Conservation (phyloP, 2,329 filamentous ascomycete species). For the Emergomyces africanus region DNA sequence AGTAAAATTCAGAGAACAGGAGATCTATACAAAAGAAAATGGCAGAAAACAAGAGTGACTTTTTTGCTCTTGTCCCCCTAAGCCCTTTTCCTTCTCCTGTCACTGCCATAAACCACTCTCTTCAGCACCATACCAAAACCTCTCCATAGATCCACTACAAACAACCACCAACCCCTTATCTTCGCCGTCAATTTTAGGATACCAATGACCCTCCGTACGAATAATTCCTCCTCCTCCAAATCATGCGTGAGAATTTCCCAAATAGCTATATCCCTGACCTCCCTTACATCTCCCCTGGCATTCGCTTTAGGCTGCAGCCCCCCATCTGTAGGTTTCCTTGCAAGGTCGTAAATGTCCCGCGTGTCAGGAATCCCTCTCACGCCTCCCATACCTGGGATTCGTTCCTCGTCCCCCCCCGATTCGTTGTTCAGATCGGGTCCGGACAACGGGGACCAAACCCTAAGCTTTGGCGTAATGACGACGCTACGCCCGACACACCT, state of each 20-base stretch:
- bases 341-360: conserved; percentile 7
- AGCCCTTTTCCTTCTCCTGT: neutral
- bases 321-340: conserved; percentile 10
- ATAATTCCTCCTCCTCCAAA: conserved; percentile 44
- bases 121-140: neutral
- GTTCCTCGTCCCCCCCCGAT: conserved; percentile 14
- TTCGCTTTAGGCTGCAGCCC: conserved; percentile 5
- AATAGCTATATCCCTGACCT: conserved; percentile 31
- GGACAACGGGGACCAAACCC: conserved; percentile 21
- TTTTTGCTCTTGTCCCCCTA: neutral
- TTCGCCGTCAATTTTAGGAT: conserved; percentile 25
- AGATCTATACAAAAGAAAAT: neutral
- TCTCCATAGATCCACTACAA: neutral
- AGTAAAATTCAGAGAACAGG: neutral
- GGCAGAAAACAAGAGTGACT: neutral
- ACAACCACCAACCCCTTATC: conserved; percentile 1
- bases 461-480: conserved; percentile 44
- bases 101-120: neutral
- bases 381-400: conserved; percentile 7
- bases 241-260: conserved; percentile 53
- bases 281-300: conserved; percentile 10
- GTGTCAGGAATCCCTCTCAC: conserved; percentile 10
- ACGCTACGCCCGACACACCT: conserved; percentile 45
- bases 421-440: neutral
- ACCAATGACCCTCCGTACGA: conserved; percentile 40